Base-by-base conservation (phyloP, 2,329 filamentous ascomycete genomes). In the Colletotrichum graminicola region DNA sequence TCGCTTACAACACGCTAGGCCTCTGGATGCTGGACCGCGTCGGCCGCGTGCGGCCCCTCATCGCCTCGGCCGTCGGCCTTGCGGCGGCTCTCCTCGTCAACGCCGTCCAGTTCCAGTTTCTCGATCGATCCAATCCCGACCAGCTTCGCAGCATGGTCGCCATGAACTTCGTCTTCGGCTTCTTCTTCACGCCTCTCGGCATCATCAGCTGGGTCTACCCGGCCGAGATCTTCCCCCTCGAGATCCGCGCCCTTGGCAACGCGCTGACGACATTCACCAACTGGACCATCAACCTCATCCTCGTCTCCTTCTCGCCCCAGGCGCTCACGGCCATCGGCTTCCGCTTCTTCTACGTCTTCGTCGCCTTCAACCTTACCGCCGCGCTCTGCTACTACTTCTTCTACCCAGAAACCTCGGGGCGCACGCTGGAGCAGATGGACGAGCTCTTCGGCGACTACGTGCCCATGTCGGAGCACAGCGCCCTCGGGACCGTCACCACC, bases 221-320 rank as follows among this genome's bases (percentile, higher is more conserved):
- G 7, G 78, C 78, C 3, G 82, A 84, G 72, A 81, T 83, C 71
- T 82, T 82, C 69, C 81, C 82, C 2, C 73, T 81, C 8, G 78
- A 80, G 62, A 75, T 79, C 45, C 73, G 78, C 29, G 76, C 77
- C 6, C 71, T 77, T 6, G 77, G 77, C 43, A 77, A 77, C 47
- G 75, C 77, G 36, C 74, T 79, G 32, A 77, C 76, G 3, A 78
- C 77, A 5, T 76, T 78, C 29, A 76, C 75, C 32, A 79, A 80
- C 69, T 79, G 78, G 77, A 66, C 72, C n/a, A 73, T 79, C 45
- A 79, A 78, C 70, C 77, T 87, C 5, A 76, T 87, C 26, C 85
- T 88, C 68, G 82, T 83, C 8, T 84, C 87, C 67, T 86, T 85
- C 72, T 83, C 82, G 3, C 86, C 85, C 0, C 79, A 80, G 34